phyloP scores from a whole-genome alignment of 208 protist genomes.

The Acanthamoeba sp. region DNA sequence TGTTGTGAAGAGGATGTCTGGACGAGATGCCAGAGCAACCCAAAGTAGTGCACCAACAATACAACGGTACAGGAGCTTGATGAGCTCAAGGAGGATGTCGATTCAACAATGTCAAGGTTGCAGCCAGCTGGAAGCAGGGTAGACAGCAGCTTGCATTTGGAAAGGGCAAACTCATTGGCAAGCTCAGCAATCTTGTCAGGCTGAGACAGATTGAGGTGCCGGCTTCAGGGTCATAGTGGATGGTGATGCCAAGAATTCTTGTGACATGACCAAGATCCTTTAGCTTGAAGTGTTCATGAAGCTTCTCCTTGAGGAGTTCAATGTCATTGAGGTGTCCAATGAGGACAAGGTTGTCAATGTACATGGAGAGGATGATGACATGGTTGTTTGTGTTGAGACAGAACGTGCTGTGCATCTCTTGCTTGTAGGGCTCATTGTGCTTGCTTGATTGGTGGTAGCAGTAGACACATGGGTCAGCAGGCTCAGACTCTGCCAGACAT shows the following conservation, averaged over 20 bases:
- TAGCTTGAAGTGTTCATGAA: neutral
- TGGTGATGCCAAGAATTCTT: neutral
- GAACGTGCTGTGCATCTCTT: neutral
- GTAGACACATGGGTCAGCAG: constrained; percentile 29
- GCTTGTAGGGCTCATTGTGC: neutral
- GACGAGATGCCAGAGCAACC: neutral
- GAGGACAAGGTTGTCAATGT: constrained; percentile 44
- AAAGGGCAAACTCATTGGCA: neutral
- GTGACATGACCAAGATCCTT: neutral
- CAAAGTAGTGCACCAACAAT: neutral
- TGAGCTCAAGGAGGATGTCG: neutral
- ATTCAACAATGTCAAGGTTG: neutral
- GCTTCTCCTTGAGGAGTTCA: neutral
- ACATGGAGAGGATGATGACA: constrained; percentile 16
- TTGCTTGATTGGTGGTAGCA: neutral
- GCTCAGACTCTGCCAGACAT: too few relatives aligned
- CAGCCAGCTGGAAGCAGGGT: too few relatives aligned
- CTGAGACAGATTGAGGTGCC: neutral
- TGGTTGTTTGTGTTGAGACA: neutral
- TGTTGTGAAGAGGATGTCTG: neutral
- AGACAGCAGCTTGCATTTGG: constrained; percentile 16
- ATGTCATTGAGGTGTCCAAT: neutral
- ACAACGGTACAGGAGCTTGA: neutral
- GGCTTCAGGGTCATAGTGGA: neutral
- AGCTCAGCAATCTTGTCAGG: neutral